Conservation (phyloP, 257 asterid species). For the Solanum lycopersicoides region DNA sequence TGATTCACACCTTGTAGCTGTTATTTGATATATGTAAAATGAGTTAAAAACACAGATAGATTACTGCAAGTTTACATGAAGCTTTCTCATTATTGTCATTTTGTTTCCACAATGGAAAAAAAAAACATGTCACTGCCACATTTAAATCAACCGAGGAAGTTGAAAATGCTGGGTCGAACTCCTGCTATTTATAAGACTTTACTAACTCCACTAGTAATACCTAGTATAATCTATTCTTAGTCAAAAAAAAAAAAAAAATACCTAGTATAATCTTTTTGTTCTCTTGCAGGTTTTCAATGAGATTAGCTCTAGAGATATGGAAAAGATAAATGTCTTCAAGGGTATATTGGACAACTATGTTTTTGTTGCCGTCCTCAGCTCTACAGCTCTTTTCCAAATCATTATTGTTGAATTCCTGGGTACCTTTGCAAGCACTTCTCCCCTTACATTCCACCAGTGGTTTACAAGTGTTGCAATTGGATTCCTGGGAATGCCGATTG, state of each 20-base stretch:
- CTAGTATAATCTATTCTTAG: too few species aligned
- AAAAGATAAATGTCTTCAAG: constrained; percentile 69
- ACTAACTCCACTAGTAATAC: neutral
- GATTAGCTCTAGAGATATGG: constrained; percentile 94
- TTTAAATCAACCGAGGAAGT: neutral
- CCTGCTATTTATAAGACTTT: neutral
- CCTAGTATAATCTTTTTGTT: neutral
- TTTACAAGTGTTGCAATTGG: constrained; percentile 51
- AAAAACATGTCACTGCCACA: neutral
- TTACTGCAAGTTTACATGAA: neutral
- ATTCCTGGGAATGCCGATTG: constrained; percentile 90
- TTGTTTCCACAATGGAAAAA: neutral
- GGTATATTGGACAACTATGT: constrained; percentile 81
- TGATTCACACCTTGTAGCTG: neutral
- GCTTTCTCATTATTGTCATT: neutral
- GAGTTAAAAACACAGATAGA: neutral
- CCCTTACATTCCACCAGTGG: constrained; percentile 83
- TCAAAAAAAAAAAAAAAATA: too few species aligned
- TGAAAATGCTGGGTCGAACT: neutral
- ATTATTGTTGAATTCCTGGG: constrained; percentile 74
- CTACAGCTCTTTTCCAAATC: constrained; percentile 67
- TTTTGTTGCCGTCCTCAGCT: constrained; percentile 60
- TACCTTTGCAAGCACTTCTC: constrained; percentile 70
- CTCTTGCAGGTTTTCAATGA: constrained; percentile 75
- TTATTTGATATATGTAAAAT: neutral